Evolutionary conservation across 805 yeast species (phyloP).

Genomic region (Metschnikowia rubicola): DNA sequence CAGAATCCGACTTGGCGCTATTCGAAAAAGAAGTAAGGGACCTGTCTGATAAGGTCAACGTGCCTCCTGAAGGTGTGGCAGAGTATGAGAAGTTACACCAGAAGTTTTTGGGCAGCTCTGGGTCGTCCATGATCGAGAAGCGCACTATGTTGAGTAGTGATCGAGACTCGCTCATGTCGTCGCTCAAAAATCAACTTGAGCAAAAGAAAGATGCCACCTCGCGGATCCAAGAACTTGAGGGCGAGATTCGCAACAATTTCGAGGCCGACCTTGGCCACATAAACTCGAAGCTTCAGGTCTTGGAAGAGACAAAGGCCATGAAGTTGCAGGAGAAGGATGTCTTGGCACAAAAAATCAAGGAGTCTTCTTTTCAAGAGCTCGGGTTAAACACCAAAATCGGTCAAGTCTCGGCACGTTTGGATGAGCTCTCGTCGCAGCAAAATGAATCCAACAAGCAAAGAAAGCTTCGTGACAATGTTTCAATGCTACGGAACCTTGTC

Average conservation of each 20-base stretch:
- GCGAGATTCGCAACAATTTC: constrained; percentile 31
- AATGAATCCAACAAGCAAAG: constrained; percentile 72
- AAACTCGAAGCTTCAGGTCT: constrained; percentile 28
- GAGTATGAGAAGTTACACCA: constrained; percentile 61
- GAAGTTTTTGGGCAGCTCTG: constrained; percentile 50
- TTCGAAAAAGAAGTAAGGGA: constrained; percentile 25
- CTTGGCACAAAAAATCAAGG: constrained; percentile 35
- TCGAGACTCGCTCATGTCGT: constrained; percentile 38
- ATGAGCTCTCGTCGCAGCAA: constrained; percentile 71
- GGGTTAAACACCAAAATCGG: constrained; percentile 63
- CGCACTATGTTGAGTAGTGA: constrained; percentile 41
- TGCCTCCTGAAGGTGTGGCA: constrained; percentile 49
- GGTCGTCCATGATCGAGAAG: constrained; percentile 55
- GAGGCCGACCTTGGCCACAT: constrained; percentile 31
- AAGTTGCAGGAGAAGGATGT: constrained; percentile 24
- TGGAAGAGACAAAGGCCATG: constrained; percentile 27
- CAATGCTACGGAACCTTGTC: constrained; percentile 63
- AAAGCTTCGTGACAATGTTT: constrained; percentile 67
- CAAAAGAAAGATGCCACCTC: constrained; percentile 37
- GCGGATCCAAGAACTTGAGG: constrained; percentile 40
- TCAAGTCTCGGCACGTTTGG: constrained; percentile 56
- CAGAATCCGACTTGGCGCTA: constrained; percentile 27
- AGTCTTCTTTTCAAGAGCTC: constrained; percentile 45
- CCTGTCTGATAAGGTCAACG: constrained; percentile 17
- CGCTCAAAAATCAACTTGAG: constrained; percentile 21